Evolutionary conservation across 1,284 basidiomycete genomes (phyloP).

Genomic region (Dichomitus squalens): DNA sequence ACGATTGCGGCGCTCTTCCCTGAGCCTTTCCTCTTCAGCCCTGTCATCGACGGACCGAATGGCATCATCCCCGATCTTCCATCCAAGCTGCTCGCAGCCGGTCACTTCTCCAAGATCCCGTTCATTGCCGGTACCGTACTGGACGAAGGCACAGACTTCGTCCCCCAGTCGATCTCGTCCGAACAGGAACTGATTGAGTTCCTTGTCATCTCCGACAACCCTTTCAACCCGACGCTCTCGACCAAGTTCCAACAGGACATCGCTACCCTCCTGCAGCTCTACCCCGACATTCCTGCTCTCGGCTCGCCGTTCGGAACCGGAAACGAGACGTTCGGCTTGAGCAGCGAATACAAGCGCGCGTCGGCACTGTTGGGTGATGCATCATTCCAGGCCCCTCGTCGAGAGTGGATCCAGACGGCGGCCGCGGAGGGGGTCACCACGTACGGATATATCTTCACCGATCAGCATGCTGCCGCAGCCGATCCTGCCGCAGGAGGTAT

Average conservation of each 20-base stretch:
- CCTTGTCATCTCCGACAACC: conserved; percentile 18
- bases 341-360: conserved; percentile 44
- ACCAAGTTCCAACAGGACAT: conserved; percentile 27
- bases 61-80: conserved; percentile 22
- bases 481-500: conserved; percentile 31
- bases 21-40: conserved; percentile 14
- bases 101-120: conserved; percentile 21
- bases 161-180: conserved; percentile 33
- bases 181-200: conserved; percentile 30
- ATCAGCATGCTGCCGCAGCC: conserved; percentile 35
- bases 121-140: conserved; percentile 22
- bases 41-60: conserved; percentile 18
- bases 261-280: conserved; percentile 42
- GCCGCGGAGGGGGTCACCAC: conserved; percentile 42
- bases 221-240: conserved; percentile 33
- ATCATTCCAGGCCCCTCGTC: conserved; percentile 42
- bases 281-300: conserved; percentile 49
- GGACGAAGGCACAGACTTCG: conserved; percentile 41
- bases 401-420: conserved; percentile 43
- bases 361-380: conserved; percentile 48
- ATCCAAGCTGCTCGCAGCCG: conserved; percentile 14
- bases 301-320: conserved; percentile 56
- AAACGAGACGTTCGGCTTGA: conserved; percentile 50
- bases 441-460: conserved; percentile 52
- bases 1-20: background rate